Conservation (phyloP, 23 red algal genomes). For the Pyropia haitanensis region DNA sequence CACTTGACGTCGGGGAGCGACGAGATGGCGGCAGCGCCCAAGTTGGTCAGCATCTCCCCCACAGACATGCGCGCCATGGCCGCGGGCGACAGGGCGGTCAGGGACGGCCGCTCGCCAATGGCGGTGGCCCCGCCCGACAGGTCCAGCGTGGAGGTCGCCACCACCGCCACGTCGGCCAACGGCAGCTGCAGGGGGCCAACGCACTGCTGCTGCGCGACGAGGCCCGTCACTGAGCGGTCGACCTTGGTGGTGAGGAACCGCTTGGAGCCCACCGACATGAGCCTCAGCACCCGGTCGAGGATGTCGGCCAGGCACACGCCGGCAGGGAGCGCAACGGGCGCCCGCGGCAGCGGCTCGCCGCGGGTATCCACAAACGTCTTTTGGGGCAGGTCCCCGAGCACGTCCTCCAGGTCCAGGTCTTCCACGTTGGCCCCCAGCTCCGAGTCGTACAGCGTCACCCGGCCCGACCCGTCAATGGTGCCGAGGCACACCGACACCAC, state of each 20-base stretch:
- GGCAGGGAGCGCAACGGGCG: constrained; percentile 12
- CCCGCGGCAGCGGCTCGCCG: neutral
- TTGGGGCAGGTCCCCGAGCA: constrained; percentile 87
- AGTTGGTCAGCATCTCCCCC: constrained; percentile 95
- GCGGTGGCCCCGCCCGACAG: constrained; percentile 57
- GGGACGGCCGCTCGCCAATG: constrained; percentile 71
- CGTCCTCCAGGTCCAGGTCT: constrained; percentile 84
- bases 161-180: constrained; percentile 73
- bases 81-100: constrained; percentile 54
- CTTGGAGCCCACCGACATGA: constrained; percentile 85
- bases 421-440: constrained; percentile 39
- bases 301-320: constrained; percentile 4
- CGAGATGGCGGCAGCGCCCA: constrained; percentile 60
- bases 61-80: constrained; percentile 98
- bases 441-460: constrained; percentile 81
- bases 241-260: constrained; percentile 97
- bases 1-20: constrained; percentile 74
- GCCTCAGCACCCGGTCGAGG: constrained; percentile 54
- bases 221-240: constrained; percentile 92
- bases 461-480: constrained; percentile 80
- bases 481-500: constrained; percentile 68
- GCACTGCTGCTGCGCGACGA: constrained; percentile 93
- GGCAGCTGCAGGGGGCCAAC: constrained; percentile 95
- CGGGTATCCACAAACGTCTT: constrained; percentile 74
- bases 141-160: constrained; percentile 51